Conservation (phyloP, 129 eudicot genomes). For the Flaveria linearis region DNA sequence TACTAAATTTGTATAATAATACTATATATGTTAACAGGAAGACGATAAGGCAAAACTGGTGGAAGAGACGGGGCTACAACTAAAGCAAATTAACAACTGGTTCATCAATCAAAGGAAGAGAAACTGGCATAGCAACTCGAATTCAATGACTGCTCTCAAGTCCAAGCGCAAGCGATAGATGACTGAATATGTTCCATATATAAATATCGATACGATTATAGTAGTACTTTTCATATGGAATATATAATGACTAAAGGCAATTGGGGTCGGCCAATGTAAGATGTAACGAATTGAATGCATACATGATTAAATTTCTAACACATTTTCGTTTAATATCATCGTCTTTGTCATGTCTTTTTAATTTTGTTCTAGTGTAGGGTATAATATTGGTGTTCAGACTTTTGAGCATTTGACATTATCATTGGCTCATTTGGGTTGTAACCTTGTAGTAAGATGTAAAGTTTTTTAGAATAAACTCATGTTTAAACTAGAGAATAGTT, state of each 20-base stretch:
- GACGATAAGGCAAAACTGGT: constrained; percentile 97
- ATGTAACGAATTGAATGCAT: constrained; percentile 30
- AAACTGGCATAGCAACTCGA: constrained; percentile 93
- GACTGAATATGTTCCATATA: constrained; percentile 18
- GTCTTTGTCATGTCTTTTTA: neutral
- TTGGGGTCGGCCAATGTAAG: constrained; percentile 18
- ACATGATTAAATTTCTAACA: constrained; percentile 41
- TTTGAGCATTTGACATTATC: too few relatives aligned
- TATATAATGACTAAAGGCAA: constrained; percentile 14
- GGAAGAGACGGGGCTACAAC: constrained; percentile 91
- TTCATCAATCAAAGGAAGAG: constrained; percentile 96
- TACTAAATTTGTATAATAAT: neutral
- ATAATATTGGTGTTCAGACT: too few relatives aligned
- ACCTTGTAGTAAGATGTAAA: too few relatives aligned
- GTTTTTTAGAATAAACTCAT: too few relatives aligned
- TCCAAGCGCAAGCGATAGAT: constrained; percentile 84
- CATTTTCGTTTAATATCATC: constrained; percentile 15
- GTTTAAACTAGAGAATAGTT: too few relatives aligned
- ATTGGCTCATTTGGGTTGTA: too few relatives aligned
- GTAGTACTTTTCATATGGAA: constrained; percentile 21
- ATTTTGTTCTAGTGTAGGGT: too few relatives aligned
- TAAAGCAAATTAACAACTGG: constrained; percentile 97
- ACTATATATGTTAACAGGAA: constrained; percentile 49
- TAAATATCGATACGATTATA: constrained; percentile 13
- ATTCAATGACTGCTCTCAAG: constrained; percentile 67